Conservation (phyloP, 805 yeast genomes). For the Clavispora santaluciae region DNA sequence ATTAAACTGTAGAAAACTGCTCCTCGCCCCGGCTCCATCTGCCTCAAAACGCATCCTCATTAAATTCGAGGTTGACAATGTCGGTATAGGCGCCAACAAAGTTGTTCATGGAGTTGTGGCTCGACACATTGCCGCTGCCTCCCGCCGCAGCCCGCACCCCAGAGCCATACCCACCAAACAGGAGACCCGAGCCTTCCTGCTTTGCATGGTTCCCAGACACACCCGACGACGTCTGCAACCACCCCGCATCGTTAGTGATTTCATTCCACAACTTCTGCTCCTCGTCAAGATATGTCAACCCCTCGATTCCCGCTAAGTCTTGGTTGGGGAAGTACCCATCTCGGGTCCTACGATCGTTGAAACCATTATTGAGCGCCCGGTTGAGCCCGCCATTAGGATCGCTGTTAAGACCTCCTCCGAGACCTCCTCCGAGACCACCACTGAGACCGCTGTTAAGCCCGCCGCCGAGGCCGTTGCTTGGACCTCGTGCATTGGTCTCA, state of each 20-base stretch:
- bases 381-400: no score
- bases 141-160: not conserved
- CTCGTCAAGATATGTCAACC: slow-evolving; percentile 36
- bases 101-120: slow-evolving; percentile 9
- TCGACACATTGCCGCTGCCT: not conserved
- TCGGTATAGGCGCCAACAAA: slow-evolving; percentile 31
- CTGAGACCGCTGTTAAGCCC: no score
- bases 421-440: no score
- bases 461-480: slow-evolving; percentile 22
- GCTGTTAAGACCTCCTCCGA: no score
- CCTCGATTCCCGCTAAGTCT: slow-evolving; percentile 41
- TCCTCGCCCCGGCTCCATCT: not conserved
- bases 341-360: slow-evolving; percentile 1
- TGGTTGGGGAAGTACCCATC: slow-evolving; percentile 32
- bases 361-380: slow-evolving; percentile 2
- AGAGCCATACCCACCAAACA: not conserved
- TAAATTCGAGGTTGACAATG: slow-evolving; percentile 36
- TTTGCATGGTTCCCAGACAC: not conserved
- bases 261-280: slow-evolving; percentile 68
- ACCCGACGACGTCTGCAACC: slow-evolving; percentile 42
- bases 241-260: slow-evolving; percentile 69
- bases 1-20: not conserved
- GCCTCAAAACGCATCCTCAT: slow-evolving; percentile 11
- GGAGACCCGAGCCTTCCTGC: not conserved
- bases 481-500: not conserved